Evolutionary conservation across 2,329 filamentous ascomycete species (phyloP).

Genomic region (Epichloe sp.): DNA sequence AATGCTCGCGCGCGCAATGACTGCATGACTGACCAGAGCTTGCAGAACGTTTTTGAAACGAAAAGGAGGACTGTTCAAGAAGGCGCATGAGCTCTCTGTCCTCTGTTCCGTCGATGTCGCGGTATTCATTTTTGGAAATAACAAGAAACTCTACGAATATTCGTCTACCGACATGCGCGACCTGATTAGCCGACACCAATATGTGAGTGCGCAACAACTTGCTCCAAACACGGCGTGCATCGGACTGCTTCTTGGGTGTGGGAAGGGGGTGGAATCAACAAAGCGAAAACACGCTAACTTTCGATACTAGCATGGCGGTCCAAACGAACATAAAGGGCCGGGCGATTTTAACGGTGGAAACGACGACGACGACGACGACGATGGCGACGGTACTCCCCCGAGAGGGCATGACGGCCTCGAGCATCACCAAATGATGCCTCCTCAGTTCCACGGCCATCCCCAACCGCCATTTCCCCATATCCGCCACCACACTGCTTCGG

Average conservation of each 20-base stretch:
- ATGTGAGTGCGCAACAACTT: conserved; percentile 46
- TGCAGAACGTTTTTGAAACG: conserved; percentile 90
- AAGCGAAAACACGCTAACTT: conserved; percentile 5
- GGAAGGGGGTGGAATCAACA: too few relatives aligned
- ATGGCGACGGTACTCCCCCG: conserved; percentile 58
- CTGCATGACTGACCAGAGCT: background rate
- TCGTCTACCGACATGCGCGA: conserved; percentile 90
- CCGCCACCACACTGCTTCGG: conserved; percentile 69
- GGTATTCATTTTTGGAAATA: conserved; percentile 96
- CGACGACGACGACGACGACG: conserved; percentile 74
- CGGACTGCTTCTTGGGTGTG: background rate
- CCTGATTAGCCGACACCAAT: conserved; percentile 77
- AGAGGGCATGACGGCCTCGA: conserved; percentile 46
- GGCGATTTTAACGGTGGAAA: conserved; percentile 79
- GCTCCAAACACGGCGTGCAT: background rate
- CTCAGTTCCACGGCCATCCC: conserved; percentile 52
- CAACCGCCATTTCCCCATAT: conserved; percentile 62
- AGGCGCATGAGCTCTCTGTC: conserved; percentile 95
- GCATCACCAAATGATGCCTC: conserved; percentile 51
- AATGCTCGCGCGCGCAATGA: background rate
- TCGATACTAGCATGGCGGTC: conserved; percentile 61
- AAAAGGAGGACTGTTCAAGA: conserved; percentile 98
- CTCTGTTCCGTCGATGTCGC: conserved; percentile 97
- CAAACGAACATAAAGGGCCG: conserved; percentile 94
- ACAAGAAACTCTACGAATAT: conserved; percentile 98